Conservation (phyloP, 208 protist genomes). For the Spongospora subterranea region DNA sequence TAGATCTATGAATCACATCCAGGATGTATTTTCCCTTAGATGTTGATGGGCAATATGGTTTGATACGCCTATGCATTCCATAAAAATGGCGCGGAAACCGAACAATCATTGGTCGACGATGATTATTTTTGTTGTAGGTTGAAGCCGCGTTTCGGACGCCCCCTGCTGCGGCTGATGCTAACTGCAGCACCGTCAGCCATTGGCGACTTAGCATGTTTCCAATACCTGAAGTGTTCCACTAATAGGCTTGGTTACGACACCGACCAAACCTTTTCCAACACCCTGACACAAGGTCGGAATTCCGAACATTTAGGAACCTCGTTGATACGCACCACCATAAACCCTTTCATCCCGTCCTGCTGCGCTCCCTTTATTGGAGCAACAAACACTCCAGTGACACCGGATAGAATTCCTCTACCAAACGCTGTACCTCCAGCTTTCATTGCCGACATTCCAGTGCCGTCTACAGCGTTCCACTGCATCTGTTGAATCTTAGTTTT, state of each 20-base stretch:
- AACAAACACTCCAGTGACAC: slow-evolving; percentile 22
- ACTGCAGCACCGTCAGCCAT: not conserved
- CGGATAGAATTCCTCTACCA: slow-evolving; percentile 3
- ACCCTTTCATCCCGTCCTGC: slow-evolving; percentile 22
- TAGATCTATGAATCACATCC: not conserved
- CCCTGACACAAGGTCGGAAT: not conserved
- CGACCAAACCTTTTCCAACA: slow-evolving; percentile 41
- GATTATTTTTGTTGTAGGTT: slow-evolving; percentile 37
- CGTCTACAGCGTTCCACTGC: not conserved
- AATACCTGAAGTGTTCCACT: slow-evolving; percentile 40
- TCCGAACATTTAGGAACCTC: not conserved
- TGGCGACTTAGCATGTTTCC: not conserved
- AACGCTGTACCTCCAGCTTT: not conserved
- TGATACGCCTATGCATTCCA: not conserved
- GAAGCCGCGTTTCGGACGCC: slow-evolving; percentile 39
- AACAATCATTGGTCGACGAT: slow-evolving; percentile 16
- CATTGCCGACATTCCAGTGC: not conserved
- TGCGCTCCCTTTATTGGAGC: slow-evolving; percentile 1
- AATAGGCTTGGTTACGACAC: slow-evolving; percentile 28
- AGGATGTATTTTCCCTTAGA: slow-evolving; percentile 1
- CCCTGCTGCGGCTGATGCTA: slow-evolving; percentile 33
- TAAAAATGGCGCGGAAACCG: slow-evolving; percentile 30
- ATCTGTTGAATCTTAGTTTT: not conserved
- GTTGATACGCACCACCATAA: not conserved
- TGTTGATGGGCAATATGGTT: not conserved